These are phyloP conservation scores for Yamadazyma siamensis DNA, from an alignment of 1,139 yeast species.

Conservation along the genomic window DNA sequence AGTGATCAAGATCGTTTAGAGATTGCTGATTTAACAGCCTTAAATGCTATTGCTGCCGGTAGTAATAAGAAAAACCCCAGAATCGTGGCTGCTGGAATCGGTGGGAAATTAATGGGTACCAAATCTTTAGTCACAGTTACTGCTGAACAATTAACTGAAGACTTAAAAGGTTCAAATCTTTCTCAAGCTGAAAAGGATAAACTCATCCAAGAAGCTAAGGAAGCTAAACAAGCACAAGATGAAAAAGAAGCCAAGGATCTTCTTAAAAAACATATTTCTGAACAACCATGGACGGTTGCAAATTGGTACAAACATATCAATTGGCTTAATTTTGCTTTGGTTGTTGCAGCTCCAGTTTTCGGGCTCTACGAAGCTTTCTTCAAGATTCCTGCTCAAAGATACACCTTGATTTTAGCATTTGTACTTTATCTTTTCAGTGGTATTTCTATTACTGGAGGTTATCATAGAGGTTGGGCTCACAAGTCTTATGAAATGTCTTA, in stretches of 20 bases:
- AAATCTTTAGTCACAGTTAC: conserved; percentile 65
- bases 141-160: conserved; percentile 58
- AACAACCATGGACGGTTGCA: conserved; percentile 79
- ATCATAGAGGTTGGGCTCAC: conserved; percentile 76
- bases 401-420: conserved; percentile 61
- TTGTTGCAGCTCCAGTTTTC: conserved; percentile 62
- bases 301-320: conserved; percentile 90
- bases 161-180: conserved; percentile 30
- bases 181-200: conserved; percentile 52
- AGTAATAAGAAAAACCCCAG: conserved; percentile 66
- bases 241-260: conserved; percentile 33
- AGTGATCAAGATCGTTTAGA: conserved; percentile 30
- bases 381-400: conserved; percentile 53
- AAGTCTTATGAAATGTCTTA: conserved; percentile 74
- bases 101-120: conserved; percentile 78
- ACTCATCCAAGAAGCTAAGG: conserved; percentile 38
- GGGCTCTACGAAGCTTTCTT: conserved; percentile 55
- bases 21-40: conserved; percentile 65
- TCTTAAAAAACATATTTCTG: conserved; percentile 62
- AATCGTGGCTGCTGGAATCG: conserved; percentile 75
- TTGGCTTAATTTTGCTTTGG: conserved; percentile 88
- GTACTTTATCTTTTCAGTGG: conserved; percentile 72
- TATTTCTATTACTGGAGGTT: conserved; percentile 86
- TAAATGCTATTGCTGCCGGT: conserved; percentile 89
- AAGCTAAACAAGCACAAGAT: too few species aligned